These are phyloP conservation scores for Kalmanozyma brasiliensis DNA, from an alignment of 1,284 basidiomycete species.

Conservation along the genomic window DNA sequence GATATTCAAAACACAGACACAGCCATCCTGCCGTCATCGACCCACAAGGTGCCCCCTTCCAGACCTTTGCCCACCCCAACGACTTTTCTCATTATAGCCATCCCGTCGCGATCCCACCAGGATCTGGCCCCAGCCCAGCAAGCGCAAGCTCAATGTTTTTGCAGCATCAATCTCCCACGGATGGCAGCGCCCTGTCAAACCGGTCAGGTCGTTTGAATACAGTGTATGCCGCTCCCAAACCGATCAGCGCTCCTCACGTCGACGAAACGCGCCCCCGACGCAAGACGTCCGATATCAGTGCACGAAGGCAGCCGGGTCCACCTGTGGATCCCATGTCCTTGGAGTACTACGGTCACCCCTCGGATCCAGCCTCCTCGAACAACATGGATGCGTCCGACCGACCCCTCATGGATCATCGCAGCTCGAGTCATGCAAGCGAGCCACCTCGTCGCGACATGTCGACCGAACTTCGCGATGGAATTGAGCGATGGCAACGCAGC, in stretches of 20 bases:
- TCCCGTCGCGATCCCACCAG: constrained; percentile 6
- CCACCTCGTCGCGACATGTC: constrained; percentile 23
- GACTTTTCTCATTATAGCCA: constrained; percentile 39
- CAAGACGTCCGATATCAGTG: constrained; percentile 16
- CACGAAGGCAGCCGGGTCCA: constrained; percentile 12
- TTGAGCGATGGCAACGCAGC: constrained; percentile 47
- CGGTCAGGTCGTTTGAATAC: constrained; percentile 30
- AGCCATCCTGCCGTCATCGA: constrained; percentile 15
- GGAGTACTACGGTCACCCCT: constrained; percentile 48
- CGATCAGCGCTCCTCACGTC: constrained; percentile 9
- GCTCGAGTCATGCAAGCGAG: neutral
- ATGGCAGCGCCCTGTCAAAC: constrained; percentile 30
- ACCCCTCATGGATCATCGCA: constrained; percentile 6
- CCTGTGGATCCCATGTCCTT: constrained; percentile 47
- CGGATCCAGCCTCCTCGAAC: constrained; percentile 11
- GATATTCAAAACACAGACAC: constrained; percentile 13
- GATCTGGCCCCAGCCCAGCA: constrained; percentile 6
- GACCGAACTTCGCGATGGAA: constrained; percentile 46
- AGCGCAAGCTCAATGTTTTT: constrained; percentile 25
- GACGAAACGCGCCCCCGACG: constrained; percentile 21
- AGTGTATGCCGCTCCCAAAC: constrained; percentile 24
- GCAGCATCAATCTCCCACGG: constrained; percentile 43
- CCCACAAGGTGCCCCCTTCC: constrained; percentile 4
- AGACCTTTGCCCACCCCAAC: constrained; percentile 26
- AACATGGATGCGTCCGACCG: constrained; percentile 20